Evolutionary conservation across 2,329 filamentous ascomycete genomes (phyloP), one percentile per base, ranked within the genome.

Genomic region (Fusarium stilboides): DNA sequence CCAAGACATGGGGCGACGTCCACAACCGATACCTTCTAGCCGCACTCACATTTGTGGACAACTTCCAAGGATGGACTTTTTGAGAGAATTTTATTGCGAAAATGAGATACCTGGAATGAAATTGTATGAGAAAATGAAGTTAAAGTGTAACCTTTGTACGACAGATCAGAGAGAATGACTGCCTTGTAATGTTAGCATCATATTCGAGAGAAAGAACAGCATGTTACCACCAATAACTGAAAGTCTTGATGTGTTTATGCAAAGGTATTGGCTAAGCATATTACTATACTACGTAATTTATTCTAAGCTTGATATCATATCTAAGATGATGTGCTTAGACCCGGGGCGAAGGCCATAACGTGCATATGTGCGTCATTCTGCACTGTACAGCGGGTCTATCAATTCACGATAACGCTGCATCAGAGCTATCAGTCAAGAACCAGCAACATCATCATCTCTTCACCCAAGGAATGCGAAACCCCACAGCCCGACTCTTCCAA

Each of bases 1-100:
- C 90, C 15, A 85, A 85, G 65, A 94, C 91, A 0, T 95, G 92
- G 92, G 89, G 90, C 6, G 91, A 94, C 76, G 84, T 86, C 6
- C 85, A 90, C 64, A 83, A 89, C 39, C 86, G 82, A 63, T 94
- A 92, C 73, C 81, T 94, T 31, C 86, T 87, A 57, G 86, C 91
- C 8, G 92, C 92, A 3, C 85, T 93, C 22, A 87, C 88, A 50
- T 92, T 95, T 79, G 90, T 88, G 5, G 89, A 93, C 66, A 90
- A 91, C 60, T 95, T 94, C 75, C 79, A 87, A 39, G 89, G 89
- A 0, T 95, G 92, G 92, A 78, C 78, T 7, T 82, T 79, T 66
- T 82, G 61, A 76, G 19, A 15, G 15, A 15, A 28, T 4, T 4
- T 19, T 14, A n/a, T 31, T 34, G 40, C 12, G 19, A 24, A 10